phyloP scores from a whole-genome alignment of 2,329 filamentous ascomycete species.

The Xylariaceae sp. region DNA sequence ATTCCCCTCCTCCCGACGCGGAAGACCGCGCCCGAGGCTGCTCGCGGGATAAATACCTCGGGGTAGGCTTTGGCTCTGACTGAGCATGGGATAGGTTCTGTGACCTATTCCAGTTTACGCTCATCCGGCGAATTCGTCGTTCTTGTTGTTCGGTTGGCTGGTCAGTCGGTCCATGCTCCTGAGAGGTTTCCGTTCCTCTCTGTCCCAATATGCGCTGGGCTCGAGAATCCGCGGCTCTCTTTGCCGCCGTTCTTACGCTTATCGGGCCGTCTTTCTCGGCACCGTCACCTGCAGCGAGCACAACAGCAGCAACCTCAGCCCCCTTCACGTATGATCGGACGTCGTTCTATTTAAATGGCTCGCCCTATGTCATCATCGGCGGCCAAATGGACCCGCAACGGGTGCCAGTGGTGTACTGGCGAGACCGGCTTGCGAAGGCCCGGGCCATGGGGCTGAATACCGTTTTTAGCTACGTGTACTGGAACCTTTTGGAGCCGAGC shows the following conservation, averaged over 20 bases:
- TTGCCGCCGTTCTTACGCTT: background rate
- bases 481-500: constrained; percentile 45
- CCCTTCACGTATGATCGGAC: constrained; percentile 39
- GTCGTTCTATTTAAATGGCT: constrained; percentile 40
- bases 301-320: constrained; percentile 14
- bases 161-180: too few relatives aligned
- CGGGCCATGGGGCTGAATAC: constrained; percentile 48
- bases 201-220: constrained; percentile 10
- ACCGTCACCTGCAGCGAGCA: background rate
- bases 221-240: background rate
- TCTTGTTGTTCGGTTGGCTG: background rate
- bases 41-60: background rate
- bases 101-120: too few relatives aligned
- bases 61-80: too few relatives aligned
- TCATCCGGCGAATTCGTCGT: too few relatives aligned
- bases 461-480: constrained; percentile 49
- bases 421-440: constrained; percentile 42
- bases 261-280: background rate
- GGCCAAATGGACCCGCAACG: constrained; percentile 50
- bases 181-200: too few relatives aligned
- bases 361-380: constrained; percentile 42
- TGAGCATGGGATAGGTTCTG: too few relatives aligned
- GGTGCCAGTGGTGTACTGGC: constrained; percentile 45
- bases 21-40: background rate
- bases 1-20: background rate